Evolutionary conservation across 2,329 filamentous ascomycete genomes (phyloP).

Genomic region (Colletotrichum salicis): DNA sequence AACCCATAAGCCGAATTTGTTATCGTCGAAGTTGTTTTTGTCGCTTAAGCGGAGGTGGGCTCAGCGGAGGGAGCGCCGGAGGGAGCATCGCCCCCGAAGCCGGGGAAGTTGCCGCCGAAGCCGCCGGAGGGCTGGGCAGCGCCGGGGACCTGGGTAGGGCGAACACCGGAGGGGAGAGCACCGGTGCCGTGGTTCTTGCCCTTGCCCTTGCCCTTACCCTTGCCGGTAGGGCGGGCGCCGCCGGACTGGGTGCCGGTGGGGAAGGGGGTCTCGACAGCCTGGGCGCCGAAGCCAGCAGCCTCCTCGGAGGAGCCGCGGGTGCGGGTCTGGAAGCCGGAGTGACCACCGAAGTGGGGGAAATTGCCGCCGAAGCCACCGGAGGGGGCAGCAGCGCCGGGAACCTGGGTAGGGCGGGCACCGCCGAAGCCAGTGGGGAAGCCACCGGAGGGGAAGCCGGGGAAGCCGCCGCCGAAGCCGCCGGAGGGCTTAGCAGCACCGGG

Average conservation of each 20-base stretch:
- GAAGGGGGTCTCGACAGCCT: conserved; percentile 15
- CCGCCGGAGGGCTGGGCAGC: conserved; percentile 28
- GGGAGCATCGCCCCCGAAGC: conserved; percentile 11
- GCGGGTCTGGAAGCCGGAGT: conserved; percentile 30
- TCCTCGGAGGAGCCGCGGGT: neutral
- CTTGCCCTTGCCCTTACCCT: conserved; percentile 16
- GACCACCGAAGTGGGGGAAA: conserved; percentile 19
- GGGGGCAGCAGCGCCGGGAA: conserved; percentile 13
- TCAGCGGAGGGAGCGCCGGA: conserved; percentile 1
- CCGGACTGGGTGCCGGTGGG: conserved; percentile 11
- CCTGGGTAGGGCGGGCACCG: conserved; percentile 6
- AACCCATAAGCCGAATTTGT: neutral
- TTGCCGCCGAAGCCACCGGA: conserved; percentile 14
- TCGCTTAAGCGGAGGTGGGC: conserved; percentile 19
- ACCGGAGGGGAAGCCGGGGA: conserved; percentile 13
- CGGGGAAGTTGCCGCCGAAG: conserved; percentile 18
- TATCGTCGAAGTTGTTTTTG: neutral
- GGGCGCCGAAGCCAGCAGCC: conserved; percentile 2
- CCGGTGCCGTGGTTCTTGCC: conserved; percentile 31
- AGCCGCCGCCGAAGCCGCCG: conserved; percentile 17
- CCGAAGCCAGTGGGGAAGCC: conserved; percentile 3
- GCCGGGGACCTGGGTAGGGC: conserved; percentile 27
- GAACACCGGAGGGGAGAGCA: conserved; percentile 22
- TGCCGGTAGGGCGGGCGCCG: conserved; percentile 14
- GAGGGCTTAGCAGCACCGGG: conserved; percentile 27